These are phyloP conservation scores for Plasmodium gaboni DNA, from an alignment of 169 alveolate genomes.

Conservation along the genomic window DNA sequence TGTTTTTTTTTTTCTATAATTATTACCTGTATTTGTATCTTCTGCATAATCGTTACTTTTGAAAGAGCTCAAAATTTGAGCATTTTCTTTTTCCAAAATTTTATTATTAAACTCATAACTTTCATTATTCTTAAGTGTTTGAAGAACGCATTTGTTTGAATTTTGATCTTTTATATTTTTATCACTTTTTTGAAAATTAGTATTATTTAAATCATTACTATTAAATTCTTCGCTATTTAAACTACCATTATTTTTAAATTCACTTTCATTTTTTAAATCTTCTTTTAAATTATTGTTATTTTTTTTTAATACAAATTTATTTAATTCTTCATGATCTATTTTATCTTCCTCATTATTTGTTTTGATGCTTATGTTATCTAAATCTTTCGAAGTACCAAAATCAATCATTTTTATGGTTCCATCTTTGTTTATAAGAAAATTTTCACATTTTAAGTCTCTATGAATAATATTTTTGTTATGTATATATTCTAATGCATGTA, in stretches of 20 bases:
- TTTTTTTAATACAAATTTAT: conserved; percentile 24
- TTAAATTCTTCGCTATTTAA: conserved; percentile 23
- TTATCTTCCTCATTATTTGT: conserved; percentile 6
- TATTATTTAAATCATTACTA: conserved; percentile 12
- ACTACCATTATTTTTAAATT: conserved; percentile 11
- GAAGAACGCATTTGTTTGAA: conserved; percentile 23
- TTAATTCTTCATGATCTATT: conserved; percentile 2
- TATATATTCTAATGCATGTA: conserved; percentile 91
- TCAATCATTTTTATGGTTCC: conserved; percentile 95
- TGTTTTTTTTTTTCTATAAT: conserved; percentile 78
- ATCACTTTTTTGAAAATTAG: conserved; percentile 20
- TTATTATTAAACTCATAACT: conserved; percentile 40
- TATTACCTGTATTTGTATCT: conserved; percentile 17
- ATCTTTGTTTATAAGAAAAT: conserved; percentile 90
- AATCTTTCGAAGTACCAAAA: conserved; percentile 91
- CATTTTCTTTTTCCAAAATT: conserved; percentile 13
- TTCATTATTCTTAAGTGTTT: conserved; percentile 55
- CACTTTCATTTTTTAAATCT: conserved; percentile 7
- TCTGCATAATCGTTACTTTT: conserved; percentile 14
- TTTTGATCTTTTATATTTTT: conserved; percentile 16
- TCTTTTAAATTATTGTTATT: conserved; percentile 30
- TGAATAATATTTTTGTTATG: conserved; percentile 93
- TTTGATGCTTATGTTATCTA: conserved; percentile 64
- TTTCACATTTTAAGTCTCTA: conserved; percentile 96
- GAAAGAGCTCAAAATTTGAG: conserved; percentile 10